Percentiles rank a stretch among this genome's conserved stretches.
Evolutionary conservation across 2,329 filamentous ascomycete genomes (phyloP).

Genomic region (Talaromyces atroroseus): DNA sequence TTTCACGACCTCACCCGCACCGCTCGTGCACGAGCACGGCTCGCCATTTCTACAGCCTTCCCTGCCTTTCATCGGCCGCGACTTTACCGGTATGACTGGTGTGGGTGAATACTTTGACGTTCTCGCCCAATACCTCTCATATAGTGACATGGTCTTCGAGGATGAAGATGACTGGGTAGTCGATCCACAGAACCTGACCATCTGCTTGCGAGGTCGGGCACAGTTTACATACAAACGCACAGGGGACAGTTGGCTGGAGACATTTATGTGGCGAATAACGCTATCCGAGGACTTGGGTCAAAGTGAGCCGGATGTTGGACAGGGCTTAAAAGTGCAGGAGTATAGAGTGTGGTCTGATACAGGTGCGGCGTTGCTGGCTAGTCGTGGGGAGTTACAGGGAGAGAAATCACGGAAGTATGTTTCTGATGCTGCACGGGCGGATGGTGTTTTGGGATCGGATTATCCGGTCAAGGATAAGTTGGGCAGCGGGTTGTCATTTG

Average conservation of each 20-base stretch:
- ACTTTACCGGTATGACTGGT: conserved; percentile 33
- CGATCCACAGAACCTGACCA: conserved; percentile 27
- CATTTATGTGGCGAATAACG: conserved; percentile 35
- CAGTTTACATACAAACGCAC: conserved; percentile 31
- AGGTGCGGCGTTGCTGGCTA: conserved; percentile 40
- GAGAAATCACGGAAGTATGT: conserved; percentile 9
- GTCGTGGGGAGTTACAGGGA: conserved; percentile 20
- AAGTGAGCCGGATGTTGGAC: conserved; percentile 10
- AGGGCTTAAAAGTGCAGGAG: conserved; percentile 29
- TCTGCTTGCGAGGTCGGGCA: conserved; percentile 30
- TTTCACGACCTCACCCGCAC: conserved; percentile 28
- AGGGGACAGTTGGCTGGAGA: conserved; percentile 36
- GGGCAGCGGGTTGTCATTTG: conserved; percentile 18
- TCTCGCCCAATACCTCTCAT: conserved; percentile 25
- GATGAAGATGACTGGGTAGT: conserved; percentile 32
- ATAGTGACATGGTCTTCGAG: conserved; percentile 35
- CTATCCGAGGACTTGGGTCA: conserved; percentile 25
- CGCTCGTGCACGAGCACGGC: conserved; percentile 36
- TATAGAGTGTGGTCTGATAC: conserved; percentile 43
- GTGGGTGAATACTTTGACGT: conserved; percentile 34
- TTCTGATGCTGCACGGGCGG: conserved; percentile 10
- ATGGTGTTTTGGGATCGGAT: conserved; percentile 3
- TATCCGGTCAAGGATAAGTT: conserved; percentile 16
- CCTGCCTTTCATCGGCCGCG: conserved; percentile 39
- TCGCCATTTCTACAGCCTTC: conserved; percentile 23